These are phyloP conservation scores for Naematelia aurantialba DNA, from an alignment of 768 basidiomycete species.

Conservation along the genomic window DNA sequence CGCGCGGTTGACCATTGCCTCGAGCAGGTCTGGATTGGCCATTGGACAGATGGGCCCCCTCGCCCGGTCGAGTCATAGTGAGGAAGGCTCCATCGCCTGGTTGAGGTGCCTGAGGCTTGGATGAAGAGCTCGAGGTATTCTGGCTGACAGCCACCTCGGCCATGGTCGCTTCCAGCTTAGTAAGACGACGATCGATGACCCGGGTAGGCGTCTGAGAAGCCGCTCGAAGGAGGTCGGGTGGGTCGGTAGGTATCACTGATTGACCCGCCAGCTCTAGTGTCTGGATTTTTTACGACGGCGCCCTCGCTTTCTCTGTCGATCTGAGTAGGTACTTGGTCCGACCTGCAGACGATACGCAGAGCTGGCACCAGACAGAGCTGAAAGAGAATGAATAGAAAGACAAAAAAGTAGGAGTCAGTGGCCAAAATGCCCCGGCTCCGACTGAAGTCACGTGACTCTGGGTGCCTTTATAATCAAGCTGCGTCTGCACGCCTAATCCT, in stretches of 20 bases:
- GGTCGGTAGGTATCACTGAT: too few species aligned
- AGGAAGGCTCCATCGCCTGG: conserved; percentile 32
- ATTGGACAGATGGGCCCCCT: conserved; percentile 4
- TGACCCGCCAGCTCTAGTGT: too few species aligned
- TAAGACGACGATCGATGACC: not conserved
- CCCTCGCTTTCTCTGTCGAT: too few species aligned
- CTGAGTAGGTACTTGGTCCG: too few species aligned
- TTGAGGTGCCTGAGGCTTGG: conserved; percentile 9
- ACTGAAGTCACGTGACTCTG: not conserved
- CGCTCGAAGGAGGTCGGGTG: too few species aligned
- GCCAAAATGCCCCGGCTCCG: not conserved
- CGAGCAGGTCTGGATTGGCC: conserved; percentile 4
- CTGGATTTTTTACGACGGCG: too few species aligned
- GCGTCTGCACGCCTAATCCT: too few species aligned
- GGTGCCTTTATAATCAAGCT: too few species aligned
- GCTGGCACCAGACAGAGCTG: too few species aligned
- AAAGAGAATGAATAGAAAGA: not conserved
- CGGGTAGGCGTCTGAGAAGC: too few species aligned
- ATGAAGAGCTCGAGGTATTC: not conserved
- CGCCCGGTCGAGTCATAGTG: conserved; percentile 6
- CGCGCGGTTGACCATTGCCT: not conserved
- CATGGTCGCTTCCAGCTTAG: not conserved
- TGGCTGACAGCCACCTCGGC: not conserved
- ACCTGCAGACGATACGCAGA: too few species aligned
- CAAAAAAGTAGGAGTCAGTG: not conserved